Conservation (phyloP, 169 alveolate genomes). For the Plasmodium vivax region DNA sequence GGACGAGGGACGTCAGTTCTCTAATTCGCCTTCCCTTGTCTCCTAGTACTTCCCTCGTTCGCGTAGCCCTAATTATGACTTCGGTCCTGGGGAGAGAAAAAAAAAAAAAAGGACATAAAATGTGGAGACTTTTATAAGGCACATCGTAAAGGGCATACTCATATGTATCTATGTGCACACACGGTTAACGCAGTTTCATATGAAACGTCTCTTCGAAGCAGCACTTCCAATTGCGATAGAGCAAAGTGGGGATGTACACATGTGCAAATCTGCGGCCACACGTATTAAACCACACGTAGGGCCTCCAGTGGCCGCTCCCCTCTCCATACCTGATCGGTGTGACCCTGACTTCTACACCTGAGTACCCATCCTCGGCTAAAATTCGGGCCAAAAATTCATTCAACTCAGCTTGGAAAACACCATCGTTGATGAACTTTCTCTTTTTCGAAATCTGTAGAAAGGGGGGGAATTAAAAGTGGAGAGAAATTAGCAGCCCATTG, state of each 20-base stretch:
- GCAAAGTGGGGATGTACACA: not conserved
- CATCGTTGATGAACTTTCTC: slow-evolving; percentile 98
- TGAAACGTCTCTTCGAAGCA: not conserved
- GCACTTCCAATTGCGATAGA: not conserved
- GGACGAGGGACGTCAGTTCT: slow-evolving; percentile 97
- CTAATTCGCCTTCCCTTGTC: slow-evolving; percentile 97
- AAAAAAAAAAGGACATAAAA: slow-evolving; percentile 27
- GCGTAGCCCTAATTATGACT: slow-evolving; percentile 97
- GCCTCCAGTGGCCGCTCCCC: not conserved
- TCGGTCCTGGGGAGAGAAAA: slow-evolving; percentile 88
- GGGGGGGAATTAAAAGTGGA: not conserved
- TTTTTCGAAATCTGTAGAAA: slow-evolving; percentile 90
- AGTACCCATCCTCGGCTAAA: slow-evolving; percentile 98
- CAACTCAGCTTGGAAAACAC: slow-evolving; percentile 99
- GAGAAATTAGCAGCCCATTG: not conserved
- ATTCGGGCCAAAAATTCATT: slow-evolving; percentile 97
- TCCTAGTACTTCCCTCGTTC: slow-evolving; percentile 97
- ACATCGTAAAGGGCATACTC: not conserved
- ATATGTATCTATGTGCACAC: not conserved
- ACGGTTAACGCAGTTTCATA: not conserved
- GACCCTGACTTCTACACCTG: slow-evolving; percentile 98
- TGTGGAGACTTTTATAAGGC: not conserved
- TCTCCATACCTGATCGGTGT: slow-evolving; percentile 89
- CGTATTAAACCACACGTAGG: slow-evolving; percentile 7
- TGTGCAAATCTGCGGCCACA: not conserved